phyloP scores from a whole-genome alignment of 1,139 yeast genomes.

The Kurtzmaniella quercitrusa region DNA sequence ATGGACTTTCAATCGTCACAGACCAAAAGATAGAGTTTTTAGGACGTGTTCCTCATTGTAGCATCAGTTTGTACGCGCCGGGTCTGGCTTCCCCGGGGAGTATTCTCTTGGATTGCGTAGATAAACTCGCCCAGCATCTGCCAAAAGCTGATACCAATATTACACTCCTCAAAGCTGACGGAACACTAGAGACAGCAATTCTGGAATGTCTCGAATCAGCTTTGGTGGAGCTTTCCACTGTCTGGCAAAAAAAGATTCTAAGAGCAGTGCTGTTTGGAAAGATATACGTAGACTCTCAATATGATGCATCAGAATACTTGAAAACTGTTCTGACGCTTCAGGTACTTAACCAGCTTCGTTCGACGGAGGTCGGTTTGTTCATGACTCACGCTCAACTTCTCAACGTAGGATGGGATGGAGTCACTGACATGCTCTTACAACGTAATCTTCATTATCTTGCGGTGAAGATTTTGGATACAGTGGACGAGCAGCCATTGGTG shows the following conservation, averaged over 20 bases:
- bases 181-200: slow-evolving; percentile 57
- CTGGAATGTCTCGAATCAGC: slow-evolving; percentile 72
- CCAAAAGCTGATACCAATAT: slow-evolving; percentile 82
- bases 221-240: slow-evolving; percentile 67
- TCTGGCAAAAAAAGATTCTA: slow-evolving; percentile 75
- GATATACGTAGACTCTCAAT: slow-evolving; percentile 47
- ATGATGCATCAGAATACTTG: slow-evolving; percentile 60
- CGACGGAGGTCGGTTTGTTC: slow-evolving; percentile 62
- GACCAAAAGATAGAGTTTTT: slow-evolving; percentile 57
- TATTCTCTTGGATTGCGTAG: slow-evolving; percentile 76
- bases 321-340: slow-evolving; percentile 55
- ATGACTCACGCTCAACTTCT: slow-evolving; percentile 56
- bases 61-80: slow-evolving; percentile 64
- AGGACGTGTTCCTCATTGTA: slow-evolving; percentile 55
- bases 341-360: slow-evolving; percentile 66
- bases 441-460: slow-evolving; percentile 64
- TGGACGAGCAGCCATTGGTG: slow-evolving; percentile 42
- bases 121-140: slow-evolving; percentile 62
- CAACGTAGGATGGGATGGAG: slow-evolving; percentile 45
- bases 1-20: slow-evolving; percentile 70
- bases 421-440: slow-evolving; percentile 55
- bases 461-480: slow-evolving; percentile 52
- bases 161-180: slow-evolving; percentile 51
- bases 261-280: slow-evolving; percentile 89
- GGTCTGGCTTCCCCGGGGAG: slow-evolving; percentile 87